Base-by-base conservation (phyloP, 2,329 filamentous ascomycete species). In the Penicillium frequentans region DNA sequence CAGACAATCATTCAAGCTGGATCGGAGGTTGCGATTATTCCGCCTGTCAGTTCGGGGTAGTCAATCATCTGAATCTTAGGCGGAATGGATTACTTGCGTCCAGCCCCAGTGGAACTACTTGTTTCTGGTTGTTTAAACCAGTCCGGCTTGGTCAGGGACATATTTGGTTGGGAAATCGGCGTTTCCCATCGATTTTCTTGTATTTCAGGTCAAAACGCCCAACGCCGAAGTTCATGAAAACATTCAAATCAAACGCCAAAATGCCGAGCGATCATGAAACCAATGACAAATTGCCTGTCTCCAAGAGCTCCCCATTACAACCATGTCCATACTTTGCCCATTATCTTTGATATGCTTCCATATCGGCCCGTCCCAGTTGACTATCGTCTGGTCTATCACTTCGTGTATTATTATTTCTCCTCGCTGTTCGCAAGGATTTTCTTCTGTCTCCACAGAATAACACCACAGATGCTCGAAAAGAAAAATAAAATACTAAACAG, bases 371-470 rank as follows among this genome's bases (percentile, higher is more conserved):
- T n/a, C 35, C 35, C 19, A 19, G 7, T 39, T 2, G n/a, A 19
- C n/a, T 11, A 19, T 10, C 1, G 8, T 10, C 11, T 10, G n/a
- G n/a, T 39, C 31, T 33, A 19, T 10, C 35, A 10, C 35, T 14
- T 9, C 35, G 35, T 19, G 6, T 39, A 19, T 7, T 3, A 37
- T 46, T 49, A 63, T 51, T 62, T 59, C 19, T 60, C 37, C 39
- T 68, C 61, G 42, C 60, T 55, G 21, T 45, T 61, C 6, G 63
- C 56, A 31, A 70, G 60, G 5, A 73, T 64, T 75, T 84, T 84
- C 68, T 82, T 77, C 65, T 84, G 82, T 61, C 84, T 82, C 84
- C 86, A 90, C 39, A 91, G 77, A 64, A 85, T 85, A 54, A 79
- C 74, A 29, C 81, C 82, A 46, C 84, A 80, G 49, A 88, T 74